Evolutionary conservation across 352 stramenopile species (phyloP).

Genomic region (Pythium insidiosum): DNA sequence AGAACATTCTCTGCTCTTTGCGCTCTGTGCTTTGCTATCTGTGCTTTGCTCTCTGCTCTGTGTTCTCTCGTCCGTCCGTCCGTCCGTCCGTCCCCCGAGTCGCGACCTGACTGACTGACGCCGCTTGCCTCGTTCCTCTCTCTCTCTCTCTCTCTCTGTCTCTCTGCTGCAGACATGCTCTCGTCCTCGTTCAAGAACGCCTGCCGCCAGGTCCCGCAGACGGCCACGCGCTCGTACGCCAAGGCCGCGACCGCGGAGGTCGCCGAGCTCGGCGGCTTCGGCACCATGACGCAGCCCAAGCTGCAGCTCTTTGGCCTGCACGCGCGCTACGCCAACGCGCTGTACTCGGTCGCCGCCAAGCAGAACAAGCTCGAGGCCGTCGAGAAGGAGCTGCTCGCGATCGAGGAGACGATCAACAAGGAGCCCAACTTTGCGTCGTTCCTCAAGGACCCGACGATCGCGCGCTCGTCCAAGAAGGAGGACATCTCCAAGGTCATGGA

Average conservation of each 20-base stretch:
- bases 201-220: slow-evolving; percentile 32
- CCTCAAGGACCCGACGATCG: slow-evolving; percentile 95
- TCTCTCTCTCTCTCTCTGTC: no score
- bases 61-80: no score
- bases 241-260: slow-evolving; percentile 38
- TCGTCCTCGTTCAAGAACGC: slow-evolving; percentile 67
- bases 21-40: no score
- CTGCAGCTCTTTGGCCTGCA: slow-evolving; percentile 95
- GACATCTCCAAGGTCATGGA: slow-evolving; percentile 88
- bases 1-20: no score
- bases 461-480: slow-evolving; percentile 91
- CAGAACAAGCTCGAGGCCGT: slow-evolving; percentile 73
- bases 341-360: slow-evolving; percentile 93
- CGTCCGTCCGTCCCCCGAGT: no score
- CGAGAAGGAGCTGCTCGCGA: slow-evolving; percentile 85
- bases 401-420: slow-evolving; percentile 75
- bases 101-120: neutral
- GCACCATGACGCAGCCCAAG: slow-evolving; percentile 81
- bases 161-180: slow-evolving; percentile 40
- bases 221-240: slow-evolving; percentile 28
- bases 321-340: slow-evolving; percentile 95
- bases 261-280: slow-evolving; percentile 64
- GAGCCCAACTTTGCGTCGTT: slow-evolving; percentile 90
- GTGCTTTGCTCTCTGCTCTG: no score
- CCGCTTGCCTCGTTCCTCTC: neutral